phyloP scores from a whole-genome alignment of 208 protist genomes.

The Novymonas esmeraldas region DNA sequence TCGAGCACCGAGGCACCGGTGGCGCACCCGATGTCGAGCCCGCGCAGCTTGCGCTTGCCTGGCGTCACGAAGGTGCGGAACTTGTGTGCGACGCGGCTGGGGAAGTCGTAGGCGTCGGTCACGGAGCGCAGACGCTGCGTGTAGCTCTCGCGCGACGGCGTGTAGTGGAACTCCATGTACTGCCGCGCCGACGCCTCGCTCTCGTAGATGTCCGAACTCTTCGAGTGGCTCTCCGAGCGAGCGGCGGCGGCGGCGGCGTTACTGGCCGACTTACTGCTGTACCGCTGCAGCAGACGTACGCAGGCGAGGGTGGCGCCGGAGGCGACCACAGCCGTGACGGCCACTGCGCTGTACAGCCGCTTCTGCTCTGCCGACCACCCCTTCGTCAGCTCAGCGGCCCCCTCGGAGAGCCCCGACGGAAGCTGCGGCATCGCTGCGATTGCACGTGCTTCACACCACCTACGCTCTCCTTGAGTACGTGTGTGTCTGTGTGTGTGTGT shows the following conservation, averaged over 20 bases:
- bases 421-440: not conserved
- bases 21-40: slow-evolving; percentile 83
- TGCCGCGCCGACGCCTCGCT: slow-evolving; percentile 56
- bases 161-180: slow-evolving; percentile 90
- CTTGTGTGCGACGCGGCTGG: slow-evolving; percentile 60
- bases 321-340: slow-evolving; percentile 10
- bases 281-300: not conserved
- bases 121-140: slow-evolving; percentile 38
- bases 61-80: slow-evolving; percentile 42
- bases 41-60: slow-evolving; percentile 34
- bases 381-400: slow-evolving; percentile 3
- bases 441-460: too few species aligned
- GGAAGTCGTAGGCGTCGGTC: slow-evolving; percentile 75
- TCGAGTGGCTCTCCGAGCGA: slow-evolving; percentile 15
- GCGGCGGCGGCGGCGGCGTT: not conserved
- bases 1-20: slow-evolving; percentile 80
- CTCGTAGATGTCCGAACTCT: slow-evolving; percentile 71
- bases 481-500: not conserved
- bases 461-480: not conserved
- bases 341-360: slow-evolving; percentile 12
- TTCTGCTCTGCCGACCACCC: slow-evolving; percentile 21
- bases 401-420: not conserved
- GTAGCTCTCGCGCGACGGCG: slow-evolving; percentile 54
- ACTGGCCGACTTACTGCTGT: not conserved
- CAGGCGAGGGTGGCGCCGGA: slow-evolving; percentile 9